These are phyloP conservation scores for Gynochthodes officinalis DNA, from an alignment of 257 asterid genomes.

Conservation along the genomic window DNA sequence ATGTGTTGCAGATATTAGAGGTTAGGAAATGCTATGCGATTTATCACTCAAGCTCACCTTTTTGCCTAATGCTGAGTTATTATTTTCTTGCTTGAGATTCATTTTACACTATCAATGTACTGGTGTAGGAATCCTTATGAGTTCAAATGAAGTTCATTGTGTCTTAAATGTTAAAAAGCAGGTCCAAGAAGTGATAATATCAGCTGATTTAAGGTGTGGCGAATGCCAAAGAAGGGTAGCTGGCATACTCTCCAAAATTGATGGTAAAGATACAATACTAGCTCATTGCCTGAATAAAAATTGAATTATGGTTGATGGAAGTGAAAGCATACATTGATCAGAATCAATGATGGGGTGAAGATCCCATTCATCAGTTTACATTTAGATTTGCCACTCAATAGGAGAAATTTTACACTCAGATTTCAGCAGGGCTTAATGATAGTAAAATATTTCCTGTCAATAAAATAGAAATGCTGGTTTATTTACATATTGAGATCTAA, in stretches of 20 bases:
- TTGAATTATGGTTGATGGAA: background rate
- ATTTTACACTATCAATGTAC: too few species aligned
- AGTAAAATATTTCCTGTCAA: too few species aligned
- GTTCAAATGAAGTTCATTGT: background rate
- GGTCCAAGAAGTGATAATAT: conserved; percentile 25
- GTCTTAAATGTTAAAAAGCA: conserved; percentile 9
- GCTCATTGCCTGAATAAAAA: background rate
- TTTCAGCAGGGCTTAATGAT: background rate
- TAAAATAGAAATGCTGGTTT: background rate
- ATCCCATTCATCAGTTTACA: too few species aligned
- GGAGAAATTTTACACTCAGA: background rate
- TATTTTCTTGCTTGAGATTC: too few species aligned
- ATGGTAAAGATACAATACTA: conserved; percentile 4
- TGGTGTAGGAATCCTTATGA: background rate
- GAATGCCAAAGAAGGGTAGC: conserved; percentile 31
- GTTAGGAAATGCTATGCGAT: too few species aligned
- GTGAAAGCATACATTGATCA: too few species aligned
- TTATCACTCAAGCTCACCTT: too few species aligned
- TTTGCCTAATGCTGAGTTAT: too few species aligned
- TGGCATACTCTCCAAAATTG: conserved; percentile 26
- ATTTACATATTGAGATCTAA: background rate
- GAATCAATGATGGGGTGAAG: too few species aligned
- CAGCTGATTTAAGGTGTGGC: conserved; percentile 32
- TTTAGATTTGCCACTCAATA: background rate
- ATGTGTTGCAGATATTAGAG: background rate